phyloP scores from a whole-genome alignment of 1,139 yeast species.

The Hyphopichia buzzinii region DNA sequence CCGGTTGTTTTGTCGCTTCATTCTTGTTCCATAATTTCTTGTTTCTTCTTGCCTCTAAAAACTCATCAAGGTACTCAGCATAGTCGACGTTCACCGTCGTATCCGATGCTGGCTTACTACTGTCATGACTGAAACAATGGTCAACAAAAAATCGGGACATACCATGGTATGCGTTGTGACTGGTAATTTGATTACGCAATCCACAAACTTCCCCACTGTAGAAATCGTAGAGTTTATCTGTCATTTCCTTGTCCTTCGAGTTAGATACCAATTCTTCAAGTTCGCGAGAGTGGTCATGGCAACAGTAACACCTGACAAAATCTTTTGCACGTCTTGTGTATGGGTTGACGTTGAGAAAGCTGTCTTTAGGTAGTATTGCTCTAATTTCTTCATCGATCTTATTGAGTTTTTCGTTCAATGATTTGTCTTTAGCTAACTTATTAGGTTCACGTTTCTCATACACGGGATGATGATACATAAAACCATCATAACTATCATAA shows the following conservation, averaged over 20 bases:
- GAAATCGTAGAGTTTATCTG: background rate
- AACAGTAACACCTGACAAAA: background rate
- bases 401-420: background rate
- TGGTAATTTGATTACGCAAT: background rate
- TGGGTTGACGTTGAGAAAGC: background rate
- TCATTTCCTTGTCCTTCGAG: background rate
- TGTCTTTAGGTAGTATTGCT: background rate
- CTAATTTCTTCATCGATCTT: background rate
- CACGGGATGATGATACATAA: background rate
- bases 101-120: slow-evolving; percentile 4
- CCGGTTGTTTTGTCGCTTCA: background rate
- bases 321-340: background rate
- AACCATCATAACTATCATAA: background rate
- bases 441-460: background rate
- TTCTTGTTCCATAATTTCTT: slow-evolving; percentile 13
- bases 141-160: slow-evolving; percentile 7
- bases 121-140: slow-evolving; percentile 7
- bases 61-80: slow-evolving; percentile 13
- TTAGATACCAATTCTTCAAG: background rate
- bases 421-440: background rate
- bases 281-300: background rate
- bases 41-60: slow-evolving; percentile 15
- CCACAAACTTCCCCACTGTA: background rate
- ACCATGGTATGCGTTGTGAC: slow-evolving; percentile 2
- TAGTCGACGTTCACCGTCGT: slow-evolving; percentile 4